phyloP scores from a whole-genome alignment of 441 rosid genomes.

The Aquilaria agallochum region DNA sequence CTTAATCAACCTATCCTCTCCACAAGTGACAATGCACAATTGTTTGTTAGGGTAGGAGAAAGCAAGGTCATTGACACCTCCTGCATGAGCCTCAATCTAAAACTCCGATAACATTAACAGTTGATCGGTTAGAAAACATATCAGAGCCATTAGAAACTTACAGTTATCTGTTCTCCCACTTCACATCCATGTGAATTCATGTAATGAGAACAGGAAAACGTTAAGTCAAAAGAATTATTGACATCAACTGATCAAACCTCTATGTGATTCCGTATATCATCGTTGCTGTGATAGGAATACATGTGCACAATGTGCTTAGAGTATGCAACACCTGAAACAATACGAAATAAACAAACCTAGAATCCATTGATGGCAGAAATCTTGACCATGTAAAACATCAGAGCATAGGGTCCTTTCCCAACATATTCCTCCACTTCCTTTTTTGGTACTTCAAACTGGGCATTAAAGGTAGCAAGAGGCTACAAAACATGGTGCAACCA shows the following conservation, averaged over 20 bases:
- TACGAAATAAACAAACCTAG: background rate
- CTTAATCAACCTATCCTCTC: conserved; percentile 84
- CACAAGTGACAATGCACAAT: conserved; percentile 58
- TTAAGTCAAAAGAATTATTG: conserved; percentile 1
- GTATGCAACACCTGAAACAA: conserved; percentile 62
- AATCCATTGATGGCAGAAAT: background rate
- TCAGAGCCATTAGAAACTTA: no score
- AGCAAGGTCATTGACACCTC: conserved; percentile 65
- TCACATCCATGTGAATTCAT: no score
- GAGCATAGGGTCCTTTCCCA: no score
- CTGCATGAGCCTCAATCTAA: conserved; percentile 65
- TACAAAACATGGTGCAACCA: no score
- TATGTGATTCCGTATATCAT: conserved; percentile 49
- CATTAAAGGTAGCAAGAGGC: no score
- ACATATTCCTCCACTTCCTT: no score
- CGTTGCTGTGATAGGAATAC: conserved; percentile 47
- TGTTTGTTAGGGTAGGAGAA: conserved; percentile 61
- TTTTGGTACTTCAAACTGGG: no score
- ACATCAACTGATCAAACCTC: conserved; percentile 36
- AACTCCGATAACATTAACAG: conserved; percentile 6
- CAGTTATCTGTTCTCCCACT: no score
- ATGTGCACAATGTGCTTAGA: conserved; percentile 74
- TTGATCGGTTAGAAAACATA: background rate
- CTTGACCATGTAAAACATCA: background rate
- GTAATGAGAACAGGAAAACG: no score